A percentile compares a stretch with the other conserved stretches of the same genome.
Evolutionary conservation across 202 grass and related monocot species (phyloP).

Genomic region (Hordeum pubiflorum): DNA sequence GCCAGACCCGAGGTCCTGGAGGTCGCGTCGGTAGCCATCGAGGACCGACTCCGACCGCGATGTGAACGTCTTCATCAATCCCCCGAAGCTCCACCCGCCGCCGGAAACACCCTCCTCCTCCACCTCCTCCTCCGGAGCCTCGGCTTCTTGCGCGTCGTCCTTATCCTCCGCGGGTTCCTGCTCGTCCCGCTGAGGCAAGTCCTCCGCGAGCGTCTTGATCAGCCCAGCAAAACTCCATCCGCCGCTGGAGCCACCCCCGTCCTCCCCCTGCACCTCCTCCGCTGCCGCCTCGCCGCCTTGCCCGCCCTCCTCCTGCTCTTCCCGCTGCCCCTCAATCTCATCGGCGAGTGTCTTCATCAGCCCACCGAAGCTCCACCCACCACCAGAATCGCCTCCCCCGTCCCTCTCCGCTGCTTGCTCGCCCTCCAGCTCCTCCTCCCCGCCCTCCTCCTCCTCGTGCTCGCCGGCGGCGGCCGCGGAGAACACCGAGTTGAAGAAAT

Average conservation of each 20-base stretch:
- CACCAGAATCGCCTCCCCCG: not conserved
- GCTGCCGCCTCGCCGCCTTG: not conserved
- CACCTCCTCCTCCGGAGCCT: not conserved
- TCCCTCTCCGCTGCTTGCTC: not conserved
- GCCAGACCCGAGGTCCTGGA: slow-evolving; percentile 72
- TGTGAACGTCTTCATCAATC: slow-evolving; percentile 66
- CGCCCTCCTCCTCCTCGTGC: slow-evolving; percentile 11
- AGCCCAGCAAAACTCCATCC: slow-evolving; percentile 52
- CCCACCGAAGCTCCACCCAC: slow-evolving; percentile 60
- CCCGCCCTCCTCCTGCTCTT: slow-evolving; percentile 1
- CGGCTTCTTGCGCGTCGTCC: not conserved
- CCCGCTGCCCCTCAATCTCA: slow-evolving; percentile 40
- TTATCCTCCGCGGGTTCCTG: not conserved
- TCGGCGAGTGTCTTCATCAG: slow-evolving; percentile 66
- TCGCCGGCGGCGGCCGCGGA: slow-evolving; percentile 11
- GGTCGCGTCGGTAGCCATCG: slow-evolving; percentile 58
- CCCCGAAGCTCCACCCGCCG: slow-evolving; percentile 50
- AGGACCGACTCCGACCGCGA: slow-evolving; percentile 70
- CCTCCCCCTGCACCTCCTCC: not conserved
- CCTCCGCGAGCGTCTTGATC: slow-evolving; percentile 65
- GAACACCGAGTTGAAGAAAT: slow-evolving; percentile 75
- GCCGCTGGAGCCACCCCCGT: slow-evolving; percentile 14
- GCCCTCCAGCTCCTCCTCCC: not conserved
- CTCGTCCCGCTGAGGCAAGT: slow-evolving; percentile 16
- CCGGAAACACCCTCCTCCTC: not conserved